Conservation (phyloP, 179 eudicot species). For the Spergularia azorica region DNA sequence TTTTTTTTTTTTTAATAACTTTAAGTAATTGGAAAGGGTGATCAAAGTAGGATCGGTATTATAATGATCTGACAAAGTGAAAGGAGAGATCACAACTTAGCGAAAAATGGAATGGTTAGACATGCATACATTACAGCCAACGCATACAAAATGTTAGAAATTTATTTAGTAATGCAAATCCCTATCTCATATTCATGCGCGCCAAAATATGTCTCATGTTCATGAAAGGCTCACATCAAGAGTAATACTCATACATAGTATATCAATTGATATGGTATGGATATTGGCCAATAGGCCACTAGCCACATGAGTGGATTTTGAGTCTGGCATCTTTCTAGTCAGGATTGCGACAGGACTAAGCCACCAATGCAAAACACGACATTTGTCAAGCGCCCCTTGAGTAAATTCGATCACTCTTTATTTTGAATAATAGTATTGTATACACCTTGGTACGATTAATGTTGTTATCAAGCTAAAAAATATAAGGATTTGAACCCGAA, state of each 20-base stretch:
- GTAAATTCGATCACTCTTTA: too few relatives aligned
- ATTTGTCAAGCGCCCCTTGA: background rate
- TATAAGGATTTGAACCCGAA: too few relatives aligned
- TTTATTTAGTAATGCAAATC: background rate
- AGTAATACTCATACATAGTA: background rate
- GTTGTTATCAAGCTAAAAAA: too few relatives aligned
- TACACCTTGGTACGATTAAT: too few relatives aligned
- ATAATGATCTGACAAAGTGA: too few relatives aligned
- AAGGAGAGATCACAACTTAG: too few relatives aligned
- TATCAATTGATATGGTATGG: background rate
- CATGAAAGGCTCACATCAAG: conserved; percentile 25
- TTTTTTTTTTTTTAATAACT: too few relatives aligned
- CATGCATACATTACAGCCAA: too few relatives aligned
- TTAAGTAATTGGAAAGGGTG: too few relatives aligned
- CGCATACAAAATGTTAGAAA: background rate
- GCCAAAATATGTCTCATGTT: conserved; percentile 13
- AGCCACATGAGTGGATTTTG: conserved; percentile 10
- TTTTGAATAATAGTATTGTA: too few relatives aligned
- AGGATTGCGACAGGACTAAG: background rate
- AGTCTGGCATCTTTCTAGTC: background rate
- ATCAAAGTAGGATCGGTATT: too few relatives aligned
- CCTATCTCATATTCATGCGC: background rate
- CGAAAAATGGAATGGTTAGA: too few relatives aligned
- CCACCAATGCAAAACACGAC: background rate
- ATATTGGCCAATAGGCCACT: background rate